Evolutionary conservation across 129 eudicot genomes (phyloP).

Genomic region (carrot (Daucus carota)): DH1_v3.0 NC_030387.2:30673001-30673500

Average conservation of each 20-base stretch:
- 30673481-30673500: too few relatives aligned
- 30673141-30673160: conserved; percentile 45
- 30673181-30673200: conserved; percentile 55
- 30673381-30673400: too few relatives aligned
- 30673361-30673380: too few relatives aligned
- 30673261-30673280: conserved; percentile 7
- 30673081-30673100: conserved; percentile 33
- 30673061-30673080: conserved; percentile 33
- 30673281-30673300: too few relatives aligned
- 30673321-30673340: too few relatives aligned
- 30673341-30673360: too few relatives aligned
- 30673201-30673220: conserved; percentile 44
- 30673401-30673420: too few relatives aligned
- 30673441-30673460: too few relatives aligned
- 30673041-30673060: not conserved
- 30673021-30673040: not conserved
- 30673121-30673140: conserved; percentile 60
- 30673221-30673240: conserved; percentile 24
- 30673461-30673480: too few relatives aligned
- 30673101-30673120: conserved; percentile 54
- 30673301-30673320: too few relatives aligned
- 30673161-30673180: conserved; percentile 62
- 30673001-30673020: not conserved
- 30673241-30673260: conserved; percentile 45
- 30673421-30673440: too few relatives aligned